A percentile compares a stretch with the other conserved stretches of the same genome.
phyloP scores from a whole-genome alignment of 192 early-diverging fungal species.

The Coemansia furcata region DNA sequence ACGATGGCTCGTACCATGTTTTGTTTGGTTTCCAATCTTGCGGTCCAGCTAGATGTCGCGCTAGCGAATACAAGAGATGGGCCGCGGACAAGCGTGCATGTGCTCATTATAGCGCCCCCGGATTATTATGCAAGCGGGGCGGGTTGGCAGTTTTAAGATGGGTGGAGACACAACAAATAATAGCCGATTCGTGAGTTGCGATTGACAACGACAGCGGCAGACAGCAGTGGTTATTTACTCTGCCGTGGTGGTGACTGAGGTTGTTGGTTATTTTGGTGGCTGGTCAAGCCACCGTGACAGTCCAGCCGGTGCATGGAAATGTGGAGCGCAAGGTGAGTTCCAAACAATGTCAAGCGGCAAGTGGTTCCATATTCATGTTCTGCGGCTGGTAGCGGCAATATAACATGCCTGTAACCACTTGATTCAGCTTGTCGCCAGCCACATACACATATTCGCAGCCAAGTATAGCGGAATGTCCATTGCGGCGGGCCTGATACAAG shows the following conservation, averaged over 20 bases:
- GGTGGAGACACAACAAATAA: background rate
- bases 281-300: background rate
- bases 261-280: background rate
- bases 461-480: background rate
- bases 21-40: background rate
- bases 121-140: slow-evolving; percentile 2
- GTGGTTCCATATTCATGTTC: background rate
- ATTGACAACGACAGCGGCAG: background rate
- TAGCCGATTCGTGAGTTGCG: background rate
- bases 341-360: background rate
- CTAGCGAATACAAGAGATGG: background rate
- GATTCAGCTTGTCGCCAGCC: background rate
- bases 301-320: background rate
- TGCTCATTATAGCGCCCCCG: background rate
- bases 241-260: background rate
- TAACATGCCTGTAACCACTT: background rate
- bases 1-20: background rate
- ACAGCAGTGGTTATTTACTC: background rate
- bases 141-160: background rate
- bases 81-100: background rate
- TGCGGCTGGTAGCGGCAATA: background rate
- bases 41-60: background rate
- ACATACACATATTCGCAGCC: background rate
- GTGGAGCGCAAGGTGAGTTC: background rate
- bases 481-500: background rate